A percentile compares a stretch with the other conserved stretches of the same genome.
Evolutionary conservation across 148 eudicot species (phyloP).

Genomic region (Rhododendron henanense): DNA sequence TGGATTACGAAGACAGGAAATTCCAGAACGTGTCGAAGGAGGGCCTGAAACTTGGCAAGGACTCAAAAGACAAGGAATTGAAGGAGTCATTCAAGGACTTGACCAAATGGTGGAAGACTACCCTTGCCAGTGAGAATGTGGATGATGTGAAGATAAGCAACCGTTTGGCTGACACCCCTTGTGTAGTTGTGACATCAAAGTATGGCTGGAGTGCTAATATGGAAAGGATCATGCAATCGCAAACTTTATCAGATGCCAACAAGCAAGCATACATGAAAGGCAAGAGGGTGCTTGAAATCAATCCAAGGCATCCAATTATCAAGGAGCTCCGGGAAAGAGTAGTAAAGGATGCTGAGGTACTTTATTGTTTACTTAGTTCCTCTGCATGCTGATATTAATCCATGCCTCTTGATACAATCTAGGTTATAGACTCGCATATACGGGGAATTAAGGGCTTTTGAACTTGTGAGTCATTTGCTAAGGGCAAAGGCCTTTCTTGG

Average conservation of each 20-base stretch:
- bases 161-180: constrained; percentile 94
- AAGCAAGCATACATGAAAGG: constrained; percentile 97
- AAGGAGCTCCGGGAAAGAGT: constrained; percentile 92
- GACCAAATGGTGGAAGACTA: constrained; percentile 96
- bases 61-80: constrained; percentile 79
- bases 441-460: neutral
- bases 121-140: constrained; percentile 75
- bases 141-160: constrained; percentile 97
- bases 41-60: constrained; percentile 85
- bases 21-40: constrained; percentile 99
- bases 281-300: constrained; percentile 94
- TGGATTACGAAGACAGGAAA: constrained; percentile 96
- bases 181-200: constrained; percentile 96
- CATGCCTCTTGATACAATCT: neutral
- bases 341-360: constrained; percentile 78
- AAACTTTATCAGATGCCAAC: constrained; percentile 77
- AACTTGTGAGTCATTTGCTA: neutral
- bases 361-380: neutral
- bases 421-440: neutral
- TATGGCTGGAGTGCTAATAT: constrained; percentile 97
- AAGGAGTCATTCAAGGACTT: constrained; percentile 91
- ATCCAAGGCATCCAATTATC: constrained; percentile 95
- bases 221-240: constrained; percentile 98
- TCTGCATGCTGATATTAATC: neutral
- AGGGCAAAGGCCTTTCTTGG: neutral